Percentiles rank a stretch among this genome's conserved stretches.
Conservation (phyloP, 2,329 filamentous ascomycete species). For the Calcarisporium arbuscula region DNA sequence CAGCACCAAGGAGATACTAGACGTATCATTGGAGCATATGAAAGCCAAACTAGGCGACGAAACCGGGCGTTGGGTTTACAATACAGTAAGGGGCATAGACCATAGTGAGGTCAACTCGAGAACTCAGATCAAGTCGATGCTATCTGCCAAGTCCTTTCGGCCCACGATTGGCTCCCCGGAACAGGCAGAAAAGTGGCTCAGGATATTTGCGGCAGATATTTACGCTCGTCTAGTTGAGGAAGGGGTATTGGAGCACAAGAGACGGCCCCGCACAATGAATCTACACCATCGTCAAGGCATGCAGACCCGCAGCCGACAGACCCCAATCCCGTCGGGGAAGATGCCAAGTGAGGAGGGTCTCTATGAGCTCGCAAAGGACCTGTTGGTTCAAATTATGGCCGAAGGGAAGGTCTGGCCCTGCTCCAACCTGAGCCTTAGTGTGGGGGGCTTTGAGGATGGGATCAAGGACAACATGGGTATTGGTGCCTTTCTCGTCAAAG, state of each 20-base stretch:
- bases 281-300: conserved; percentile 71
- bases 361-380: conserved; percentile 67
- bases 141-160: conserved; percentile 91
- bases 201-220: conserved; percentile 89
- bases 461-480: conserved; percentile 81
- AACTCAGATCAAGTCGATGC: conserved; percentile 94
- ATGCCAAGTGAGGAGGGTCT: conserved; percentile 65
- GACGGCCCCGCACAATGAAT: conserved; percentile 79
- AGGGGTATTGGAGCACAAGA: conserved; percentile 78
- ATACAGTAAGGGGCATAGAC: conserved; percentile 80
- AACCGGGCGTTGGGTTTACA: conserved; percentile 79
- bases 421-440: conserved; percentile 78
- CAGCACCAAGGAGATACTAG: conserved; percentile 66
- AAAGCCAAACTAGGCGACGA: conserved; percentile 76
- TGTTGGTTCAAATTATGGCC: conserved; percentile 70
- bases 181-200: conserved; percentile 77
- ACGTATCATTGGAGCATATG: conserved; percentile 66
- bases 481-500: conserved; percentile 74
- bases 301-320: conserved; percentile 68
- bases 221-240: conserved; percentile 86
- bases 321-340: conserved; percentile 70
- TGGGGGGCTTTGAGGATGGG: conserved; percentile 89
- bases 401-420: conserved; percentile 87
- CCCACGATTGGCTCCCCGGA: conserved; percentile 73
- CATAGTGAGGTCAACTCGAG: conserved; percentile 81